Evolutionary conservation across 768 basidiomycete genomes (phyloP).

Genomic region (Phaeotremella skinneri): DNA sequence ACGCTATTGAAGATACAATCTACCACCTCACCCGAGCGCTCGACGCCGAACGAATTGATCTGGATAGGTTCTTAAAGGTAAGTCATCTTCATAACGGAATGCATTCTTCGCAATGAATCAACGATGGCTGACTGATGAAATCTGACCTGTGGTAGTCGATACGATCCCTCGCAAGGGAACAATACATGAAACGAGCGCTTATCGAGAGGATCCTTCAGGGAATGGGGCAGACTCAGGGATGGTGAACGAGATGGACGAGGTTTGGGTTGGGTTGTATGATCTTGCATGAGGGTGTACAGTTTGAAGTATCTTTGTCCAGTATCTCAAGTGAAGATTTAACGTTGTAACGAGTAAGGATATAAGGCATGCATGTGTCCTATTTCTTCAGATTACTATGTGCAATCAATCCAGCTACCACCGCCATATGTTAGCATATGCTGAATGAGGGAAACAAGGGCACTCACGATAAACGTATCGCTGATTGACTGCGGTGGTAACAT

Average conservation of each 20-base stretch:
- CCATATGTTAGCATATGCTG: background rate
- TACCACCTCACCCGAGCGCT: constrained; percentile 94
- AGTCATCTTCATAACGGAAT: constrained; percentile 50
- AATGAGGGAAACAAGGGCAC: constrained; percentile 5
- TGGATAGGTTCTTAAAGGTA: constrained; percentile 90
- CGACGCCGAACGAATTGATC: constrained; percentile 75
- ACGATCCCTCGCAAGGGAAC: constrained; percentile 85
- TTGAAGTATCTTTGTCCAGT: too few species aligned
- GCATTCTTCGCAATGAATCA: too few species aligned
- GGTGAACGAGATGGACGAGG: constrained; percentile 18
- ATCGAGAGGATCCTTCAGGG: constrained; percentile 74
- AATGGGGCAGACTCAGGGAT: constrained; percentile 46
- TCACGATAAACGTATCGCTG: constrained; percentile 47
- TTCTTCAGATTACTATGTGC: constrained; percentile 41
- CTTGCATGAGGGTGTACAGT: too few species aligned
- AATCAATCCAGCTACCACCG: constrained; percentile 31
- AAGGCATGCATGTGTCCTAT: too few species aligned
- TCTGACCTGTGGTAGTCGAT: constrained; percentile 54
- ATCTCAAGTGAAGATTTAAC: too few species aligned
- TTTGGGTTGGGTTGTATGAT: too few species aligned
- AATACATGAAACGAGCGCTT: constrained; percentile 93
- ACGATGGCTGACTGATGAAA: too few species aligned
- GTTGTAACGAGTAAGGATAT: too few species aligned
- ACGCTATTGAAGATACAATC: constrained; percentile 95
- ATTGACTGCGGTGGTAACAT: constrained; percentile 37